Percentiles rank a stretch among this genome's conserved stretches.
Conservation (phyloP, 208 protist genomes). For the Acanthamoeba rhysodes region DNA sequence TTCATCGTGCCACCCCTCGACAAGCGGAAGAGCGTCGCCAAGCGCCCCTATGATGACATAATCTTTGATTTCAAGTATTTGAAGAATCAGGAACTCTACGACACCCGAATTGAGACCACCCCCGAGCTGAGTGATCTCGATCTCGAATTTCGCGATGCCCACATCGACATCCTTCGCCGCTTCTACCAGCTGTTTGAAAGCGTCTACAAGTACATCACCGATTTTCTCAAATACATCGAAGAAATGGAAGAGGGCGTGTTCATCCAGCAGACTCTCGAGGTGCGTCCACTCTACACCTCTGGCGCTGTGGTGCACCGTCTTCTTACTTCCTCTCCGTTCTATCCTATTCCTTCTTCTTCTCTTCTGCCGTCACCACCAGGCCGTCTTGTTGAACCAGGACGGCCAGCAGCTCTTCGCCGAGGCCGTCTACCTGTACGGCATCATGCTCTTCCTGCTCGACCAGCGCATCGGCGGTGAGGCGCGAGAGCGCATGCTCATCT, state of each 20-base stretch:
- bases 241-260: constrained; percentile 94
- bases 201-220: constrained; percentile 97
- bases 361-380: constrained; percentile 77
- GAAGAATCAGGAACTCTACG: constrained; percentile 90
- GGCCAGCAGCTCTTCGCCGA: constrained; percentile 97
- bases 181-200: constrained; percentile 98
- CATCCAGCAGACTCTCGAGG: constrained; percentile 95
- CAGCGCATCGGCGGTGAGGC: constrained; percentile 94
- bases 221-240: constrained; percentile 93
- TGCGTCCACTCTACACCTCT: constrained; percentile 46
- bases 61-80: constrained; percentile 97
- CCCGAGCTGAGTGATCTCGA: constrained; percentile 90
- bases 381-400: constrained; percentile 94
- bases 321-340: neutral
- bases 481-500: constrained; percentile 97
- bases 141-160: constrained; percentile 91
- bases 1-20: constrained; percentile 85
- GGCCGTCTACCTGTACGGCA: constrained; percentile 95
- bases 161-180: constrained; percentile 96
- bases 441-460: constrained; percentile 97
- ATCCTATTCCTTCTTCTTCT: neutral
- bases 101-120: constrained; percentile 90
- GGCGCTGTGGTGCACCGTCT: neutral
- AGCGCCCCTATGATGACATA: constrained; percentile 89
- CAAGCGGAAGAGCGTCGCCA: constrained; percentile 57